Evolutionary conservation across 768 basidiomycete genomes (phyloP), one percentile per base, ranked within the genome.

Genomic region (Paxillus rubicundulus): DNA sequence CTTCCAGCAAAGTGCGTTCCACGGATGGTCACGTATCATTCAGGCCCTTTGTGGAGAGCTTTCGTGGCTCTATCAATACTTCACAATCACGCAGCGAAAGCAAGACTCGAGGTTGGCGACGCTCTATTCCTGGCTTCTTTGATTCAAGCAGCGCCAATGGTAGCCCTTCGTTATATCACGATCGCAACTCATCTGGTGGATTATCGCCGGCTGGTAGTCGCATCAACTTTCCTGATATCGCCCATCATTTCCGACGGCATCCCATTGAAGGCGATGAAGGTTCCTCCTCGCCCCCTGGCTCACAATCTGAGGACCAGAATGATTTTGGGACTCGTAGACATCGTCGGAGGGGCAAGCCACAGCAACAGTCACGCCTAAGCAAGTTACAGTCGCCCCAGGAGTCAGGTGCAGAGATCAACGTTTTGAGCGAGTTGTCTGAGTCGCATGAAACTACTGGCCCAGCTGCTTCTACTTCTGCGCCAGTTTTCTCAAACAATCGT

Each of bases 21-120:
- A 64, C 65, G 37, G 82, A 85, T 45, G 80, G 74, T 9, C 73
- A 68, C 30, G 55, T 84, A 28, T 82, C 84, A 1, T 86, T 86
- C 55, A 81, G 86, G 52, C 85, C 84, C 16, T 57, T 71, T 17
- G 66, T 78, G 9, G 77, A 81, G 52, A 72, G 74, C 5, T 72
- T 75, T 9, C 71, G 73, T n/a, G 70, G 70, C 47, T 82, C 81
- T 18, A 51, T 77, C 17, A 77, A 81, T 13, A 72, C 75, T 20
- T 76, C 77, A 39, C 72, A 73, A 45, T 69, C 66, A 34, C 82
- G 77, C 53, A 66, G 59, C 2, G 80, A 84, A 39, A 67, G 64
- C 14, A 65, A 51, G 21, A 39, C 40, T 34, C 59, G 56, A 52
- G 51, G 61, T 16, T 70, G 65, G 69, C 63, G 67, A 51, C 49